Base-by-base conservation (phyloP, 352 stramenopile genomes). In the Aphanomyces cochlioides region DNA sequence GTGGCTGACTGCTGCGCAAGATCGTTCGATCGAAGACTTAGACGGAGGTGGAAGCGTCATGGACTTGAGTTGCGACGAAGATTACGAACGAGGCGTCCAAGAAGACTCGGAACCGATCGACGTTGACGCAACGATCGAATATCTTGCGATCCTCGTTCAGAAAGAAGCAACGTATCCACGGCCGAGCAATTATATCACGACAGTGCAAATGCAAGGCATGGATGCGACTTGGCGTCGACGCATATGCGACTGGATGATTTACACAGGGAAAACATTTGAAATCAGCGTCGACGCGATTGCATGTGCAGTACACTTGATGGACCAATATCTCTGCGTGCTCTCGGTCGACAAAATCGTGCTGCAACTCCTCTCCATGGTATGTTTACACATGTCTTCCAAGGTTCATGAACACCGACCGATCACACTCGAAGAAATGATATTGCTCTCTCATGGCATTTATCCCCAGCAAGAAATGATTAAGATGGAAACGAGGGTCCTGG, bases 161-260 rank as follows among this genome's bases (percentile, higher is more conserved):
- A 43, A 10, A 17, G 41, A 69, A 47, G 41, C 40, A 10, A 37
- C 8, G 13, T 74, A 73, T 58, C 37, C 50, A 40, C 77, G 78
- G 39, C 74, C 87, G 63, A 72, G 74, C 10, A 66, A 72, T 53
- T 91, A 90, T 71, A 67, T 90, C 6, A 50, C 63, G 1, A 58
- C 65, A 3, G 77, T 84, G 19, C 85, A 91, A 71, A 69, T 61
- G 12, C 73, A 90, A 65, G 82, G 83, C 56, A 90, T 93, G 81
- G 84, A 82, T 54, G 41, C 75, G 45, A 71, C 74, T 5, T 93
- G 85, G 82, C 85, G 85, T 7, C 69, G 80, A 21, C 87, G 87
- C 58, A 88, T 93, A 54, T 89, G 81, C 57, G 83, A 78, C 40
- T 93, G 85, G 85, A 93, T 93, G 85, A 86, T 90, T 56, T 10